Evolutionary conservation across 768 basidiomycete species (phyloP).

Genomic region (Filobasidium floriforme): DNA sequence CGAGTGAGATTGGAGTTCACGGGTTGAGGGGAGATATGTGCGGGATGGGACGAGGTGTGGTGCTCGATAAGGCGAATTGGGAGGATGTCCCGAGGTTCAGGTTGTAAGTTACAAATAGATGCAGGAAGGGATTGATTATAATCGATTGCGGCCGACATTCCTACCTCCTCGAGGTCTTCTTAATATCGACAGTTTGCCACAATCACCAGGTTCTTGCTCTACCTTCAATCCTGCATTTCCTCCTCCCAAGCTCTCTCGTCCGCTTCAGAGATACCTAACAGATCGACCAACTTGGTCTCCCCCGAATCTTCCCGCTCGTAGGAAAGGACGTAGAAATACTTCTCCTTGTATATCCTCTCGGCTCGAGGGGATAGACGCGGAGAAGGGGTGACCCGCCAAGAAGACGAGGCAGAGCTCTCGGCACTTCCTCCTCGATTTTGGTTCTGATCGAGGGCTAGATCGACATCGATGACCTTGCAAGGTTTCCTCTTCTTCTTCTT

Average conservation of each 20-base stretch:
- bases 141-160: too few relatives aligned
- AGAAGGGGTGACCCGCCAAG: neutral
- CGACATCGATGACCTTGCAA: too few relatives aligned
- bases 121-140: too few relatives aligned
- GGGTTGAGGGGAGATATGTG: neutral
- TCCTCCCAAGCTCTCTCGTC: slow-evolving; percentile 1
- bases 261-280: neutral
- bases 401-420: neutral
- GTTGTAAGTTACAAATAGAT: too few relatives aligned
- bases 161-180: neutral
- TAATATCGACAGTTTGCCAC: neutral
- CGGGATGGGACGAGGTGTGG: too few relatives aligned
- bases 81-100: too few relatives aligned
- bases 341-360: neutral
- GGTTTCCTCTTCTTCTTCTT: too few relatives aligned
- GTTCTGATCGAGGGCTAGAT: too few relatives aligned
- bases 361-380: neutral
- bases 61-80: too few relatives aligned
- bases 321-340: neutral
- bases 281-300: neutral
- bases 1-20: neutral
- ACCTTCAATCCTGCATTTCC: neutral
- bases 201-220: neutral
- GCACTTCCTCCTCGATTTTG: too few relatives aligned
- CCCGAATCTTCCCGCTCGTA: neutral